A percentile compares a stretch with the other conserved stretches of the same genome.
Evolutionary conservation across 1,139 yeast genomes (phyloP).

Genomic region (Taphrina confusa): DNA sequence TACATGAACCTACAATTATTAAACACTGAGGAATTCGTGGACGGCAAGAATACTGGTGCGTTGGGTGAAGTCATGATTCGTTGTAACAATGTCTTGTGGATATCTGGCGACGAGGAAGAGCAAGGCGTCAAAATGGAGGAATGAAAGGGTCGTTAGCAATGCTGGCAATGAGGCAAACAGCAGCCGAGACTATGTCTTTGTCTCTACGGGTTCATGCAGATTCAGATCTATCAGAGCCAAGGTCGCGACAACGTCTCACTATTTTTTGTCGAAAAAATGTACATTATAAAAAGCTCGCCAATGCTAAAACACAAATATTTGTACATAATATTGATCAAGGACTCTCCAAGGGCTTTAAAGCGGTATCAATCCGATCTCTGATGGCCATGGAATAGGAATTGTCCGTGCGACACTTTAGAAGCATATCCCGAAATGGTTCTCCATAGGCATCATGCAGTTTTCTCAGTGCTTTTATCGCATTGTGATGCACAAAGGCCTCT

Average conservation of each 20-base stretch:
- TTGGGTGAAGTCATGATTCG: conserved; percentile 70
- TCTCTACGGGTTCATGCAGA: too few relatives aligned
- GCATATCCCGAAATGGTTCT: neutral
- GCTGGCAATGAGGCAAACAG: too few relatives aligned
- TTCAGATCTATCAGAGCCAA: too few relatives aligned
- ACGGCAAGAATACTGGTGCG: conserved; percentile 57
- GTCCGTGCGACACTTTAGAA: neutral
- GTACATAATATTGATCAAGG: too few relatives aligned
- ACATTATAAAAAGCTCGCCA: too few relatives aligned
- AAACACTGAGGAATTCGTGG: conserved; percentile 64
- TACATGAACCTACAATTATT: conserved; percentile 87
- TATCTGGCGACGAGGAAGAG: conserved; percentile 32
- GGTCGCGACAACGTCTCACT: too few relatives aligned
- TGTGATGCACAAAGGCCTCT: conserved; percentile 84
- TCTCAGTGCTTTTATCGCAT: conserved; percentile 71
- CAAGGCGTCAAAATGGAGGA: conserved; percentile 40
- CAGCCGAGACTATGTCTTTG: too few relatives aligned
- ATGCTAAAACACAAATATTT: too few relatives aligned
- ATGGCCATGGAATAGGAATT: neutral
- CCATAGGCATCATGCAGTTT: conserved; percentile 9
- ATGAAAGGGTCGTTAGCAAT: too few relatives aligned
- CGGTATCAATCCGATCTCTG: neutral
- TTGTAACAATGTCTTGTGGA: conserved; percentile 35
- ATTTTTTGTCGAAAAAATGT: too few relatives aligned
- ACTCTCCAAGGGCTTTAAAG: neutral